These are phyloP conservation scores for Boletus subcaerulescens DNA, from an alignment of 768 basidiomycete species.

Conservation along the genomic window DNA sequence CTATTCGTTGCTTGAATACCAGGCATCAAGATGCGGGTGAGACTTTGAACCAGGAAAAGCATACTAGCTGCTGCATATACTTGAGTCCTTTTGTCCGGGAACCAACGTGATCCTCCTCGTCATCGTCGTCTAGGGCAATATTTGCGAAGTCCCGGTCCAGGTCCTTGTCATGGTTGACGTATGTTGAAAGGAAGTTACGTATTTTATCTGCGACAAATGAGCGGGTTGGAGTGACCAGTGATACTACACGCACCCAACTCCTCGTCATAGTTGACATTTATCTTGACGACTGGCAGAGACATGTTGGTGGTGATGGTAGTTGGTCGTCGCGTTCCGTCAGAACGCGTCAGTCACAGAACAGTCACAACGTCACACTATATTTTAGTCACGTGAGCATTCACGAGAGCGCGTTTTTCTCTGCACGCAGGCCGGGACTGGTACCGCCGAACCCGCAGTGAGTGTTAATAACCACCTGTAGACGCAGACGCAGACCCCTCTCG, in stretches of 20 bases:
- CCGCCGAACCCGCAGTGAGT: no score
- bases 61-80: slow-evolving; percentile 82
- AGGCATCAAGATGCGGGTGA: slow-evolving; percentile 20
- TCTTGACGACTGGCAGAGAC: slow-evolving; percentile 61
- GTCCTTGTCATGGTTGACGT: slow-evolving; percentile 63
- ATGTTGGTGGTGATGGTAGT: slow-evolving; percentile 40
- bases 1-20: slow-evolving; percentile 72
- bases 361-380: slow-evolving; percentile 16
- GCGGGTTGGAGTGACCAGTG: not conserved
- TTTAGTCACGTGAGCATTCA: slow-evolving; percentile 12
- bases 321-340: slow-evolving; percentile 14
- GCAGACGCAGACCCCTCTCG: no score
- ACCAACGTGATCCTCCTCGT: slow-evolving; percentile 33
- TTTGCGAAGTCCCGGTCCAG: slow-evolving; percentile 63
- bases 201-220: slow-evolving; percentile 54
- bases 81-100: slow-evolving; percentile 50
- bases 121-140: slow-evolving; percentile 61
- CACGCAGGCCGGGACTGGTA: no score
- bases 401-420: not conserved
- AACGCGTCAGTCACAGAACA: slow-evolving; percentile 28
- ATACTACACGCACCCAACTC: slow-evolving; percentile 56
- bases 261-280: slow-evolving; percentile 62
- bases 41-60: slow-evolving; percentile 29
- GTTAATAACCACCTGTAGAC: no score
- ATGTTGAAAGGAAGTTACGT: slow-evolving; percentile 65